Evolutionary conservation across 139 green algal species (phyloP).

Genomic region (Helicosporidium sp.): DNA sequence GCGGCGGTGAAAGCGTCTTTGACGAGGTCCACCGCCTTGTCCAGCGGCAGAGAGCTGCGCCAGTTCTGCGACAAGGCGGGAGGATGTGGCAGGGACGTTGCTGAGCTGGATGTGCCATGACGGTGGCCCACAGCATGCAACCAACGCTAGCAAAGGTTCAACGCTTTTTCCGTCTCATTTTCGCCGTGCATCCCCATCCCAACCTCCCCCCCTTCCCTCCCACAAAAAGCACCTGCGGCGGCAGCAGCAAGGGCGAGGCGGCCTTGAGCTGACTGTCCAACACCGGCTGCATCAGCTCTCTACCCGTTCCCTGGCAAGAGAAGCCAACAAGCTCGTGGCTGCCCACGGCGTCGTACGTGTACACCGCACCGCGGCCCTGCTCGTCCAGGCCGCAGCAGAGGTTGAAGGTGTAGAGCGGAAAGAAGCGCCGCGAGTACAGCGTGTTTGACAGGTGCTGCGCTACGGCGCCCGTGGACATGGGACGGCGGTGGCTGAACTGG

Average conservation of each 20-base stretch:
- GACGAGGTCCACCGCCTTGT: conserved; percentile 80
- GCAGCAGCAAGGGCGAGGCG: conserved; percentile 65
- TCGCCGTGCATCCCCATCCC: too few species aligned
- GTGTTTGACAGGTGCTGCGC: conserved; percentile 95
- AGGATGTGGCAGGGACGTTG: too few species aligned
- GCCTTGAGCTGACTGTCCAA: conserved; percentile 96
- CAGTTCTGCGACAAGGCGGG: conserved; percentile 19
- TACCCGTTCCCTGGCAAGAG: conserved; percentile 72
- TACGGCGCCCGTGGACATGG: conserved; percentile 67
- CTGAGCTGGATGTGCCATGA: too few species aligned
- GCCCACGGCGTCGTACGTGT: conserved; percentile 93
- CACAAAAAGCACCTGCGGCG: conserved; percentile 38
- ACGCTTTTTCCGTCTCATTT: too few species aligned
- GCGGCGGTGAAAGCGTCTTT: conserved; percentile 90
- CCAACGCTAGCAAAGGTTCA: too few species aligned
- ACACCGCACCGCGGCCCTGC: conserved; percentile 78
- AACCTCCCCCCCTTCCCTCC: too few species aligned
- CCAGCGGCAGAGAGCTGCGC: conserved; percentile 42
- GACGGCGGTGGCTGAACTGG: conserved; percentile 52
- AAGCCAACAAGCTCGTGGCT: conserved; percentile 75
- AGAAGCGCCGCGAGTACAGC: conserved; percentile 93
- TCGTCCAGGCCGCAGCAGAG: conserved; percentile 78
- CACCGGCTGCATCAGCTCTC: conserved; percentile 91
- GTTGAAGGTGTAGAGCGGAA: conserved; percentile 99
- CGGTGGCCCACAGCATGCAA: too few species aligned